phyloP scores from a whole-genome alignment of 176 grass and related monocot genomes.

The Oryza nivara region DNA sequence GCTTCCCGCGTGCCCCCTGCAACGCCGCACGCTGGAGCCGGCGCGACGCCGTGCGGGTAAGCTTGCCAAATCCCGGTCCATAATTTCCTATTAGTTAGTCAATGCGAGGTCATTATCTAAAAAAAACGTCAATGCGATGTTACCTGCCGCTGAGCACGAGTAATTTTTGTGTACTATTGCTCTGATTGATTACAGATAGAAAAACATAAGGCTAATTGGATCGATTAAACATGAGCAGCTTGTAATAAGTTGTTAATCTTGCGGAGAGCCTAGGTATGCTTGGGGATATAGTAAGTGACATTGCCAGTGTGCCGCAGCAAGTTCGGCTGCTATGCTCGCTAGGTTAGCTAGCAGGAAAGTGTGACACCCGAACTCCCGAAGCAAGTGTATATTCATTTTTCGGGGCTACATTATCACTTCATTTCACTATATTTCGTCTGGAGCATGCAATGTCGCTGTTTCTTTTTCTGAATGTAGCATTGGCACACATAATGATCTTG shows the following conservation, averaged over 20 bases:
- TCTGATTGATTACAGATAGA: background rate
- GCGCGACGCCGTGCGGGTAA: slow-evolving; percentile 40
- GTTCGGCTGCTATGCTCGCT: background rate
- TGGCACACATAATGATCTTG: background rate
- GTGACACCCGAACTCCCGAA: background rate
- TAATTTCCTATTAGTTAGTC: background rate
- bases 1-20: slow-evolving; percentile 10
- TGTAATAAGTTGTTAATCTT: background rate
- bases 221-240: background rate
- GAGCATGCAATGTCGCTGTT: background rate
- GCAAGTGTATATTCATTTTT: background rate
- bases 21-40: background rate
- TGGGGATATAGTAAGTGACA: background rate
- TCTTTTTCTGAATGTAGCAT: slow-evolving; percentile 16
- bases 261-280: background rate
- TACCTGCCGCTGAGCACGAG: background rate
- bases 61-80: background rate
- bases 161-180: background rate
- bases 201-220: background rate
- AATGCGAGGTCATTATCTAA: background rate
- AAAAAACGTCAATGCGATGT: background rate
- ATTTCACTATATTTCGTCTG: background rate
- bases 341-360: background rate
- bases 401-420: background rate
- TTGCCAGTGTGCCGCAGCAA: background rate